Percentiles rank a stretch among this genome's conserved stretches.
These are phyloP conservation scores for Fusarium penzigii DNA, from an alignment of 2,329 filamentous ascomycete genomes.

Conservation along the genomic window DNA sequence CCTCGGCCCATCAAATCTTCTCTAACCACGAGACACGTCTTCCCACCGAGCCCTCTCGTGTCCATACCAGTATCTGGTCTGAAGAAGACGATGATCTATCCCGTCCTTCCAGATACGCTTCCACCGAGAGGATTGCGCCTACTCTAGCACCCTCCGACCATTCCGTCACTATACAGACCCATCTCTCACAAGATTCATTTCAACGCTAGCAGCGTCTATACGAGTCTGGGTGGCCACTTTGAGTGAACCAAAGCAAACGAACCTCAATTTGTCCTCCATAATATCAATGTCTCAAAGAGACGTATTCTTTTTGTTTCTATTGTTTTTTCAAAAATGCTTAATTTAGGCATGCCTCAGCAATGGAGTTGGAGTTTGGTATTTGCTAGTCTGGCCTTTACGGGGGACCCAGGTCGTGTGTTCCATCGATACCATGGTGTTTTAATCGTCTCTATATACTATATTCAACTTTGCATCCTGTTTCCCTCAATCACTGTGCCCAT, in stretches of 20 bases:
- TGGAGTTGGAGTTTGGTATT: no score
- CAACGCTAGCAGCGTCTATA: conserved; percentile 19
- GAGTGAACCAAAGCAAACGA: neutral
- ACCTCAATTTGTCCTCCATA: neutral
- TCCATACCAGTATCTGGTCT: conserved; percentile 33
- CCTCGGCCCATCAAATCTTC: conserved; percentile 8
- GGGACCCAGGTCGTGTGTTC: no score
- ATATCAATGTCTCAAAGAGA: no score
- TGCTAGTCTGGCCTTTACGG: no score
- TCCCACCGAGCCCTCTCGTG: conserved; percentile 8
- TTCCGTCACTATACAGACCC: conserved; percentile 28
- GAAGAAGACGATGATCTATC: conserved; percentile 16
- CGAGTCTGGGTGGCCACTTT: conserved; percentile 17
- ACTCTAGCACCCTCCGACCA: conserved; percentile 12
- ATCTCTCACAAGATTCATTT: conserved; percentile 26
- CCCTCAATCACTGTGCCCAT: no score
- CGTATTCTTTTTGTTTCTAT: conserved; percentile 1
- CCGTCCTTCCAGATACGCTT: neutral
- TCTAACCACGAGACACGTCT: conserved; percentile 13
- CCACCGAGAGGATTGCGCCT: conserved; percentile 7
- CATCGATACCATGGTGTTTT: no score
- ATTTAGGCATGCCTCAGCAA: conserved; percentile 2
- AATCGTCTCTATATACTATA: no score
- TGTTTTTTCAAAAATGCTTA: conserved; percentile 1
- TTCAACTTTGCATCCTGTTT: no score